Evolutionary conservation across 2,329 filamentous ascomycete species (phyloP).

Genomic region (Stagonosporopsis rhizophila): DNA sequence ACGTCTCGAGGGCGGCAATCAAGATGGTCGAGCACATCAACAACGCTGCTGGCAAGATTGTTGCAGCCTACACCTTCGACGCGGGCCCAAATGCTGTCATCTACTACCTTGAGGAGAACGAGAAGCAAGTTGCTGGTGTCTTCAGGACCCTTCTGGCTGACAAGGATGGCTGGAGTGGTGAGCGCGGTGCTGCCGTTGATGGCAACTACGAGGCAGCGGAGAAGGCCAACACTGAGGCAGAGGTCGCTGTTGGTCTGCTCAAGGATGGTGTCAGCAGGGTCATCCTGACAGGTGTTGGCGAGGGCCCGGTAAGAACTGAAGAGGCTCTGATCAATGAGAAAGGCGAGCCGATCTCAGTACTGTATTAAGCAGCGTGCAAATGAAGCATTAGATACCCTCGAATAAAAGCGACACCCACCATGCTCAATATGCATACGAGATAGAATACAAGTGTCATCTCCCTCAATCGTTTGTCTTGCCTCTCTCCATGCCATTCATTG

Average conservation of each 20-base stretch:
- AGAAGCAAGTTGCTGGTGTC: conserved; percentile 74
- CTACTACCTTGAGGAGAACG: conserved; percentile 87
- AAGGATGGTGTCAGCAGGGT: conserved; percentile 84
- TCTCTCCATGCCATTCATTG: background rate
- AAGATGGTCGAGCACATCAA: conserved; percentile 91
- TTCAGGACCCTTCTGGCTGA: conserved; percentile 72
- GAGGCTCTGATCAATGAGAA: conserved; percentile 76
- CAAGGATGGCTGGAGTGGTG: conserved; percentile 74
- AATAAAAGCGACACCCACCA: background rate
- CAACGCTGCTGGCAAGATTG: conserved; percentile 73
- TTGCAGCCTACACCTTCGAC: conserved; percentile 97
- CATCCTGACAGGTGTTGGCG: conserved; percentile 89
- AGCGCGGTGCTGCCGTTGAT: conserved; percentile 61
- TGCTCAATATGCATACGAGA: background rate
- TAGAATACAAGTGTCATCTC: background rate
- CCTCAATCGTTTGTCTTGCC: no score
- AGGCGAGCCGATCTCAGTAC: conserved; percentile 39
- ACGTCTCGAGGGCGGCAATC: conserved; percentile 86
- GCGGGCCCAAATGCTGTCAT: conserved; percentile 96
- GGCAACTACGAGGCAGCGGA: conserved; percentile 64
- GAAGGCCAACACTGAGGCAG: conserved; percentile 60
- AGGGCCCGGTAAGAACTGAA: conserved; percentile 82
- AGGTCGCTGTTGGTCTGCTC: conserved; percentile 57
- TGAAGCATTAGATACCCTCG: conserved; percentile 18
- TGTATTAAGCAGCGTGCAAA: conserved; percentile 11